These are phyloP conservation scores for Hanseniaspora uvarum DNA, from an alignment of 1,139 yeast species.

Conservation along the genomic window DNA sequence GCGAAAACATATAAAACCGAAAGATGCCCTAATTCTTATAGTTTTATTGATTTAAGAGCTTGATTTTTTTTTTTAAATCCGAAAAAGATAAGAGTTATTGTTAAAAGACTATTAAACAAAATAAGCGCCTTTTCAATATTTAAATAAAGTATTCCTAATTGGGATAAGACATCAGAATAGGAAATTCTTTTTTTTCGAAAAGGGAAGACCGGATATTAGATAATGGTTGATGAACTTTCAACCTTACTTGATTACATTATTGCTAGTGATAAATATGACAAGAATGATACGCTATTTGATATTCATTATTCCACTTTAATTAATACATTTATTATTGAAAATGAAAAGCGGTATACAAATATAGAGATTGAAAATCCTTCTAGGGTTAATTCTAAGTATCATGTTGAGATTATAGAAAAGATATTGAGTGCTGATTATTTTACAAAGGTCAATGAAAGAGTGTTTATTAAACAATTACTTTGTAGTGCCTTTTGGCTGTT, in stretches of 20 bases:
- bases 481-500: slow-evolving; percentile 11
- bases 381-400: neutral
- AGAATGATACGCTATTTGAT: neutral
- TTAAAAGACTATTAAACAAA: no score
- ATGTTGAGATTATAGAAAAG: neutral
- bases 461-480: neutral
- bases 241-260: neutral
- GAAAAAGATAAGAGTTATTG: neutral
- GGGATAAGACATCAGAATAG: neutral
- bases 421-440: neutral
- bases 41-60: no score
- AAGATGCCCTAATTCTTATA: no score
- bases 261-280: neutral
- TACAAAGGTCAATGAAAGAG: neutral
- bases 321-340: neutral
- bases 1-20: no score
- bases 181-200: no score
- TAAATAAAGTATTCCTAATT: neutral
- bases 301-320: neutral
- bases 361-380: neutral
- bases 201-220: neutral
- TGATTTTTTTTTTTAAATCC: neutral
- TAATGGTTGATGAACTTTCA: neutral
- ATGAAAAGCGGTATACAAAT: neutral
- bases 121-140: neutral